phyloP scores from a whole-genome alignment of 2,329 filamentous ascomycete species.

The Chaetomiaceae sp. region DNA sequence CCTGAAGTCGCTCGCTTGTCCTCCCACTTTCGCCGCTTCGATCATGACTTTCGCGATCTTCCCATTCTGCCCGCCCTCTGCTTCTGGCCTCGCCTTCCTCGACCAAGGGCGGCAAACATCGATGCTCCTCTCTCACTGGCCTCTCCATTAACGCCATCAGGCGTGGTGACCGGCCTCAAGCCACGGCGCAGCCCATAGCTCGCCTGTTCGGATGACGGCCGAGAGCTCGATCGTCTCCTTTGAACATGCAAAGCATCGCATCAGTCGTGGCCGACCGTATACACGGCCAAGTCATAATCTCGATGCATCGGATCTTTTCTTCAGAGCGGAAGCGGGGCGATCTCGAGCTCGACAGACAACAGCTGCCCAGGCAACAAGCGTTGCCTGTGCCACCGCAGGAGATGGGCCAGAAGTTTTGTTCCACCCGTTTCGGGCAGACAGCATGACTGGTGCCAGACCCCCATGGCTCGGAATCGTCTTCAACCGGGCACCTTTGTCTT shows the following conservation, averaged over 20 bases:
- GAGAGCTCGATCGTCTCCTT: too few relatives aligned
- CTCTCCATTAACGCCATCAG: background rate
- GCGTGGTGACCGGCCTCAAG: background rate
- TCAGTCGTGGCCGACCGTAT: background rate
- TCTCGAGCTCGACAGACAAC: background rate
- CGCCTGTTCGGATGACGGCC: too few relatives aligned
- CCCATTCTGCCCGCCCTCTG: background rate
- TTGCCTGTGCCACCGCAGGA: constrained; percentile 6
- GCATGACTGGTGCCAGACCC: constrained; percentile 26
- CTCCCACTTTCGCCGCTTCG: background rate
- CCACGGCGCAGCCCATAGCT: too few relatives aligned
- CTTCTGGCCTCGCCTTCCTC: background rate
- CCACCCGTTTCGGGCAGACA: constrained; percentile 5
- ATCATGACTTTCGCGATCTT: background rate
- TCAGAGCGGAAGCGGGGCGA: constrained; percentile 1
- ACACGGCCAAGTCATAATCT: background rate
- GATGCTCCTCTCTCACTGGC: background rate
- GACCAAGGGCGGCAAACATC: constrained; percentile 13
- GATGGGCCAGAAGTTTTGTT: constrained; percentile 17
- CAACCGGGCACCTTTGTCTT: constrained; percentile 23
- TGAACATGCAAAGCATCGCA: background rate
- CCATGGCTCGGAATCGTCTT: constrained; percentile 19
- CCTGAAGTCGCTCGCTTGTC: constrained; percentile 7
- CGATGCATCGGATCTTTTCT: background rate
- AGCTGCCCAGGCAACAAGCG: background rate